These are phyloP conservation scores for Aspergillus sp. DNA, from an alignment of 2,329 filamentous ascomycete genomes.

Conservation along the genomic window DNA sequence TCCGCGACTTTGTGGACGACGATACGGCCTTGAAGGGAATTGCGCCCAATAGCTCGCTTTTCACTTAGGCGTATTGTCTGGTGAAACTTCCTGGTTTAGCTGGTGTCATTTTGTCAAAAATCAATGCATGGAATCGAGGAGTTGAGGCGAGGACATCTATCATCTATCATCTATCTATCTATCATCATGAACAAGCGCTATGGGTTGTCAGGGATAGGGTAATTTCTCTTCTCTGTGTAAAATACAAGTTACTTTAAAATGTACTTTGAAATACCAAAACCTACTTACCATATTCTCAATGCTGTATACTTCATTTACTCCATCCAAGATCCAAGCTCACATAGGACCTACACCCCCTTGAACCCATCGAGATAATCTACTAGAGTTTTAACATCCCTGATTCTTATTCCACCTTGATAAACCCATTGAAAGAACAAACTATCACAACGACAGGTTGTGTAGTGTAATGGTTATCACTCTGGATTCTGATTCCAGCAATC, in stretches of 20 bases:
- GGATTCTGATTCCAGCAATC: constrained; percentile 10
- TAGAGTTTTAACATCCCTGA: too few species aligned
- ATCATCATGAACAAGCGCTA: not conserved
- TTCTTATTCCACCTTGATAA: too few species aligned
- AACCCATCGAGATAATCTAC: too few species aligned
- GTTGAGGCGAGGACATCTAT: not conserved
- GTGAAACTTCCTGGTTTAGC: too few species aligned
- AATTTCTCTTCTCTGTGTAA: not conserved
- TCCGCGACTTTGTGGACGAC: constrained; percentile 35
- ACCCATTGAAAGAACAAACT: accelerated
- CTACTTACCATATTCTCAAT: too few species aligned
- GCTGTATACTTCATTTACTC: too few species aligned
- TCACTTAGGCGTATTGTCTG: constrained; percentile 9
- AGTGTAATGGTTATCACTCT: constrained; percentile 9
- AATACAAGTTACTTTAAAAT: not conserved
- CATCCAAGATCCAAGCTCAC: too few species aligned
- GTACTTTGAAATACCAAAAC: not conserved
- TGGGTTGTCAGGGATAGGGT: not conserved
- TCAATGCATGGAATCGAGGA: not conserved
- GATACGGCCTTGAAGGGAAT: constrained; percentile 32
- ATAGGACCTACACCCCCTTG: too few species aligned
- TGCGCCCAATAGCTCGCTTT: constrained; percentile 34
- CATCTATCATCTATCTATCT: too few species aligned
- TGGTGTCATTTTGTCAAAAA: not conserved
- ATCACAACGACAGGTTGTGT: not conserved